These are phyloP conservation scores for Fonsecaea pugnacius DNA, from an alignment of 2,329 filamentous ascomycete genomes.

Conservation along the genomic window DNA sequence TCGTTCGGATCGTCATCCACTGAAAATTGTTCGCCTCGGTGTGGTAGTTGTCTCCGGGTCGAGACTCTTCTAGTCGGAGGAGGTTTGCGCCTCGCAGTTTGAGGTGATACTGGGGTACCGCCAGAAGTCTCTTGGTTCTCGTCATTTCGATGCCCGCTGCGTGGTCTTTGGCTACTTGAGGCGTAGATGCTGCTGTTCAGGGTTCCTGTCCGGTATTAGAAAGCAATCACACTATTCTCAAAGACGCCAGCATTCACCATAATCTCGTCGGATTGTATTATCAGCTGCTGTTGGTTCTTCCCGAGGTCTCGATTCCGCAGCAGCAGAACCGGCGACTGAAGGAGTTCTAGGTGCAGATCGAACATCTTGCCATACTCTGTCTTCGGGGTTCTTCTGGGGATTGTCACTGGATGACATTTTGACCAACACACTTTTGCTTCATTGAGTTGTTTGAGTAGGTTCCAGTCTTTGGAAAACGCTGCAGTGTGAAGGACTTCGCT, in stretches of 20 bases:
- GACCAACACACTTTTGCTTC: neutral
- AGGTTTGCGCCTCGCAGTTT: constrained; percentile 66
- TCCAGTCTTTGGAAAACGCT: neutral
- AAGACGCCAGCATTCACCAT: constrained; percentile 20
- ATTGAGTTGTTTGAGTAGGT: neutral
- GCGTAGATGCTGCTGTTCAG: constrained; percentile 19
- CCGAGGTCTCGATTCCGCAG: constrained; percentile 10
- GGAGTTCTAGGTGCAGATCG: constrained; percentile 15
- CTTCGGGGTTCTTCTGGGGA: constrained; percentile 19
- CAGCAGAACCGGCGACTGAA: constrained; percentile 1
- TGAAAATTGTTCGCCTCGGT: constrained; percentile 85
- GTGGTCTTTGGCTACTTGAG: constrained; percentile 26
- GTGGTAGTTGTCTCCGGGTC: constrained; percentile 67
- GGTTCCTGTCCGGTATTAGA: constrained; percentile 26
- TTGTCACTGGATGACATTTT: constrained; percentile 28
- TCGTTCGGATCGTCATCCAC: constrained; percentile 86
- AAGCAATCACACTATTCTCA: neutral
- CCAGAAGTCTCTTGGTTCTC: constrained; percentile 41
- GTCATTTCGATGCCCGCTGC: constrained; percentile 24
- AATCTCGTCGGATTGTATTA: constrained; percentile 28
- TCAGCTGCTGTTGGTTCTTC: constrained; percentile 10
- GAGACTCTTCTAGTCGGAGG: constrained; percentile 72
- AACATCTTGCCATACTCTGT: constrained; percentile 18
- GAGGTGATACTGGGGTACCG: constrained; percentile 50
- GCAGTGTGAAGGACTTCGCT: neutral